These are phyloP conservation scores for Paulownia fortunei DNA, from an alignment of 257 asterid genomes.

Conservation along the genomic window DNA sequence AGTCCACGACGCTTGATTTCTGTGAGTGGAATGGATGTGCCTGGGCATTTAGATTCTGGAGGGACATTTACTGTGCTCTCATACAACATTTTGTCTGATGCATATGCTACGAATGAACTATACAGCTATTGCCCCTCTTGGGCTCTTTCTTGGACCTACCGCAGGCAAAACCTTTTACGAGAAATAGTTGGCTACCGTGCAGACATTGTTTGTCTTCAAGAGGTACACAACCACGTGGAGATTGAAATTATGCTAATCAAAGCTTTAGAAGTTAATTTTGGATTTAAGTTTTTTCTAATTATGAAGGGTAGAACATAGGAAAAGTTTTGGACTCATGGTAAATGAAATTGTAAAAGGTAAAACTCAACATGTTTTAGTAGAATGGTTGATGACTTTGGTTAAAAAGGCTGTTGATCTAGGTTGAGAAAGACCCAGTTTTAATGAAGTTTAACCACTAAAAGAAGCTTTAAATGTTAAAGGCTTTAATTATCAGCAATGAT, in stretches of 20 bases:
- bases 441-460: not conserved
- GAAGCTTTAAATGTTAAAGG: not conserved
- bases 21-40: conserved; percentile 67
- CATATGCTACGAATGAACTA: conserved; percentile 71
- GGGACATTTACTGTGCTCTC: conserved; percentile 95
- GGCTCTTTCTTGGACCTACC: conserved; percentile 99
- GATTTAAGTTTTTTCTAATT: conserved; percentile 10
- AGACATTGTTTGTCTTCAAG: conserved; percentile 96
- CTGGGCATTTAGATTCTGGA: conserved; percentile 72
- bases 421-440: not conserved
- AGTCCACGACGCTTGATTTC: conserved; percentile 85
- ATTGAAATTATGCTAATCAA: conserved; percentile 9
- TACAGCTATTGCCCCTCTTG: conserved; percentile 94
- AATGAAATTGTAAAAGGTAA: conserved; percentile 2
- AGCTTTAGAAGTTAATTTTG: not conserved
- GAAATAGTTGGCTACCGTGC: conserved; percentile 95
- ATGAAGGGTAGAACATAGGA: conserved; percentile 10
- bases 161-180: conserved; percentile 88
- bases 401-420: conserved; percentile 2
- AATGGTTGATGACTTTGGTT: conserved; percentile 4
- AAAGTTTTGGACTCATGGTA: not conserved
- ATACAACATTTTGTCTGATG: conserved; percentile 84
- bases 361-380: not conserved
- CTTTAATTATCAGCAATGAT: conserved; percentile 12
- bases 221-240: conserved; percentile 54